These are phyloP conservation scores for Fagus crenata DNA, from an alignment of 306 rosid species.

Conservation along the genomic window DNA sequence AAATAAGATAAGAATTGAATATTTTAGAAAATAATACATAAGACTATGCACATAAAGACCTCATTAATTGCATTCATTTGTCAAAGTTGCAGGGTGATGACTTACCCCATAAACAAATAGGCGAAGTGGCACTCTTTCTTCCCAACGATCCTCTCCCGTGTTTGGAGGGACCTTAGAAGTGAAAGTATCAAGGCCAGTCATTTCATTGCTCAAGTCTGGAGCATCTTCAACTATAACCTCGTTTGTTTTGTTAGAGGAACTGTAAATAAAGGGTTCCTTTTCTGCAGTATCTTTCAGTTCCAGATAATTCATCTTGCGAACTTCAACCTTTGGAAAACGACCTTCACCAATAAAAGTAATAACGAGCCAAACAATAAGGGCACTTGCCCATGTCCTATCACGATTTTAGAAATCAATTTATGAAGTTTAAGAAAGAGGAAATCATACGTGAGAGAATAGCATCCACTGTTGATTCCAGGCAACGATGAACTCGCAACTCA, in stretches of 20 bases:
- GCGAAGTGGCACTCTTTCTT: slow-evolving; percentile 44
- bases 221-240: slow-evolving; percentile 44
- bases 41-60: slow-evolving; percentile 8
- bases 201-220: slow-evolving; percentile 35
- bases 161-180: slow-evolving; percentile 43
- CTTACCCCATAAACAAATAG: slow-evolving; percentile 94
- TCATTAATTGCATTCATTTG: slow-evolving; percentile 12
- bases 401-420: slow-evolving; percentile 19
- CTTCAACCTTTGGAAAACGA: slow-evolving; percentile 70
- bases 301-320: slow-evolving; percentile 65
- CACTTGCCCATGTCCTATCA: slow-evolving; percentile 7
- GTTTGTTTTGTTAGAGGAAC: slow-evolving; percentile 39
- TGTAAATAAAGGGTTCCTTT: slow-evolving; percentile 35
- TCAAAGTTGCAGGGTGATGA: slow-evolving; percentile 20
- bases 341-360: slow-evolving; percentile 50
- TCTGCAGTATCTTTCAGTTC: slow-evolving; percentile 43
- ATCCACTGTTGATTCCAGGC: slow-evolving; percentile 89
- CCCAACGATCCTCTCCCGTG: slow-evolving; percentile 45
- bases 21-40: neutral
- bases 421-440: slow-evolving; percentile 1
- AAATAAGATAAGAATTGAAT: neutral
- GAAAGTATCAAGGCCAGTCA: slow-evolving; percentile 37
- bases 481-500: slow-evolving; percentile 78
- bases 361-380: neutral
- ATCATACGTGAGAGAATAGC: slow-evolving; percentile 73